Percentiles rank a stretch among this genome's conserved stretches.
Evolutionary conservation across 257 asterid species (phyloP).

Genomic region (Solanum stenotomum): DNA sequence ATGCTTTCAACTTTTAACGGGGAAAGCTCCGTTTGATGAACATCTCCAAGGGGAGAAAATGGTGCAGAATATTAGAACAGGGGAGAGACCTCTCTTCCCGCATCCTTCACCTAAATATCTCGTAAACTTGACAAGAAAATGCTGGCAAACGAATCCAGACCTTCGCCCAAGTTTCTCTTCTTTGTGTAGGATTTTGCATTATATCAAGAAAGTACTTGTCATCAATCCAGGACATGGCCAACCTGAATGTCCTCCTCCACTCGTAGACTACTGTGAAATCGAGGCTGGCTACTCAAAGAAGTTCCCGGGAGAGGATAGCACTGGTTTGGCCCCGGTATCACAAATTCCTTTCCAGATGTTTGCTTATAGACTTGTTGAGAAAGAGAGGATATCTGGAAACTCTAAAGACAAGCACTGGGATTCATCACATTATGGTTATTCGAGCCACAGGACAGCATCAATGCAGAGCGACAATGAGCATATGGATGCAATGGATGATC

Average conservation of each 20-base stretch:
- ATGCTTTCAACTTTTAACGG: conserved; percentile 70
- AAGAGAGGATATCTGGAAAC: conserved; percentile 31
- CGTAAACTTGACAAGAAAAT: conserved; percentile 53
- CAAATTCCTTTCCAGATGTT: conserved; percentile 79
- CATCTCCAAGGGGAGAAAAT: conserved; percentile 74
- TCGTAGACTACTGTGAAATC: conserved; percentile 70
- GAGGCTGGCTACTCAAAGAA: conserved; percentile 51
- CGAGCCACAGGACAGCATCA: conserved; percentile 23
- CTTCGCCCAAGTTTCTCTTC: conserved; percentile 71
- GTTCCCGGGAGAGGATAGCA: conserved; percentile 19
- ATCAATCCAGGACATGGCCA: conserved; percentile 79
- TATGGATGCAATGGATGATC: conserved; percentile 57
- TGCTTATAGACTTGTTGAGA: conserved; percentile 53
- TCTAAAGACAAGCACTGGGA: conserved; percentile 38
- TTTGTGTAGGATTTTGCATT: conserved; percentile 59
- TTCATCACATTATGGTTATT: conserved; percentile 15
- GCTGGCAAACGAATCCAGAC: conserved; percentile 70
- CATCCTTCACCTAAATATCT: conserved; percentile 68
- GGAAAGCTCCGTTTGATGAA: conserved; percentile 73
- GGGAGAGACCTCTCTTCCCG: conserved; percentile 85
- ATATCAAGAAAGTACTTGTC: conserved; percentile 56
- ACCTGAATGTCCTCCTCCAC: conserved; percentile 75
- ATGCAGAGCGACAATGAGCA: conserved; percentile 39
- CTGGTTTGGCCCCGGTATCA: conserved; percentile 27
- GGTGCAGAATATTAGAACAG: conserved; percentile 61